Evolutionary conservation across 2,329 filamentous ascomycete genomes (phyloP).

Genomic region (Aaosphaeria pasadenensis): DNA sequence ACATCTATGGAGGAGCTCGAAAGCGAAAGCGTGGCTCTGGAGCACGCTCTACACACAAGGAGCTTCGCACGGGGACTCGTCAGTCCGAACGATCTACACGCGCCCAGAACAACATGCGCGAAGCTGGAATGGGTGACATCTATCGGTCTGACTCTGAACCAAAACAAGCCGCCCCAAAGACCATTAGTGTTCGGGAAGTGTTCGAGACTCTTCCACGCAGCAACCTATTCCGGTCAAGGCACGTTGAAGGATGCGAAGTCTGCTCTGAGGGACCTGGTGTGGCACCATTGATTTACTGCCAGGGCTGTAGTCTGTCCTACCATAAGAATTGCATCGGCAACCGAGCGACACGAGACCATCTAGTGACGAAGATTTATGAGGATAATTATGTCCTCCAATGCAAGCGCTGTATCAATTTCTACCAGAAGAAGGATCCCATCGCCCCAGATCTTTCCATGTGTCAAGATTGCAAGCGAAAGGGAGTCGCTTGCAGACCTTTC

Average conservation of each 20-base stretch:
- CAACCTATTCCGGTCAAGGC: slow-evolving; percentile 66
- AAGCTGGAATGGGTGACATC: slow-evolving; percentile 59
- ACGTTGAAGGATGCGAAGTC: slow-evolving; percentile 68
- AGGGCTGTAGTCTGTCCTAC: slow-evolving; percentile 82
- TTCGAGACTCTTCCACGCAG: slow-evolving; percentile 63
- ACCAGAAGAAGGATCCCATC: slow-evolving; percentile 64
- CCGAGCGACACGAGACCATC: slow-evolving; percentile 73
- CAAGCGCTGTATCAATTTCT: slow-evolving; percentile 71
- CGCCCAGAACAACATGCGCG: slow-evolving; percentile 49
- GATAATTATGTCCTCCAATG: slow-evolving; percentile 87
- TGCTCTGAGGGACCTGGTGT: slow-evolving; percentile 63
- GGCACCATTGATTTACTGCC: slow-evolving; percentile 77
- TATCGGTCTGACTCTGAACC: slow-evolving; percentile 45
- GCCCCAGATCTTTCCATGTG: slow-evolving; percentile 73
- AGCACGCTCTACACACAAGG: slow-evolving; percentile 12
- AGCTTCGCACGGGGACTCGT: slow-evolving; percentile 28
- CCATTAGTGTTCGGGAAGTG: slow-evolving; percentile 64
- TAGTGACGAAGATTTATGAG: slow-evolving; percentile 79
- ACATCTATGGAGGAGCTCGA: slow-evolving; percentile 32
- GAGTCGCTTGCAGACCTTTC: slow-evolving; percentile 71
- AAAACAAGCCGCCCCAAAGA: slow-evolving; percentile 44
- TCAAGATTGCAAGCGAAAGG: slow-evolving; percentile 63
- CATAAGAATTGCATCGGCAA: slow-evolving; percentile 80
- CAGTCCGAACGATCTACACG: slow-evolving; percentile 47
- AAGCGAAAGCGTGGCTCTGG: slow-evolving; percentile 34